A percentile compares a stretch with the other conserved stretches of the same genome.
phyloP scores from a whole-genome alignment of 2,329 filamentous ascomycete species.

The Alternaria arbusti region DNA sequence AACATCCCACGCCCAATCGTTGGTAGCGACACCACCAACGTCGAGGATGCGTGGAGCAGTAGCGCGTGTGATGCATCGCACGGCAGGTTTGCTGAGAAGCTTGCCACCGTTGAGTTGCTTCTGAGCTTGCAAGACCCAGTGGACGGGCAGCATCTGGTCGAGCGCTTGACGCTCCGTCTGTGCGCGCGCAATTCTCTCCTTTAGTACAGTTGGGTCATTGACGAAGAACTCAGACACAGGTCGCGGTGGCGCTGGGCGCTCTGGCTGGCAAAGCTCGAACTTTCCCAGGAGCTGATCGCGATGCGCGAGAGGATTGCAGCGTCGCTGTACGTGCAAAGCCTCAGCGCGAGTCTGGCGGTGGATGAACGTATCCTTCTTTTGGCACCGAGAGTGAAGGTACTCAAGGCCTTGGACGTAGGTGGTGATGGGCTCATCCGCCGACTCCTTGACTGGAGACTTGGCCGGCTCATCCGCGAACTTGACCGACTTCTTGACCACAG shows the following conservation, averaged over 20 bases:
- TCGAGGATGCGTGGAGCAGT: conserved; percentile 77
- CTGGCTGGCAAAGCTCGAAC: conserved; percentile 70
- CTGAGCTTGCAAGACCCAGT: conserved; percentile 69
- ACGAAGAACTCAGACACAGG: conserved; percentile 55
- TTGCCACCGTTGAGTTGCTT: conserved; percentile 66
- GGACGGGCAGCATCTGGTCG: conserved; percentile 67
- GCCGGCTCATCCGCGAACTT: conserved; percentile 65
- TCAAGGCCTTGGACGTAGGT: conserved; percentile 91
- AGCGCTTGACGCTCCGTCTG: conserved; percentile 85
- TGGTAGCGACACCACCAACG: conserved; percentile 81
- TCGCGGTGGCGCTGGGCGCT: conserved; percentile 51
- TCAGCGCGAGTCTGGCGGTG: conserved; percentile 87
- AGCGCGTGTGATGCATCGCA: conserved; percentile 59
- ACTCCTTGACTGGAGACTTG: conserved; percentile 33
- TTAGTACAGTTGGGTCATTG: conserved; percentile 69
- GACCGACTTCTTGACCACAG: conserved; percentile 72
- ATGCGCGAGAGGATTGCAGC: conserved; percentile 75
- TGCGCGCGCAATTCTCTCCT: conserved; percentile 53
- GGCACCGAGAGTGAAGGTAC: conserved; percentile 70
- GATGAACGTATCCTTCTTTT: conserved; percentile 77
- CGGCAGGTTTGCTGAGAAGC: conserved; percentile 61
- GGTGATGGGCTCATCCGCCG: conserved; percentile 61
- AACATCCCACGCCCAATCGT: conserved; percentile 96
- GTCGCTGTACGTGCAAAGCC: conserved; percentile 81
- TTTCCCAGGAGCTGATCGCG: conserved; percentile 83